Base-by-base conservation (phyloP, 169 alveolate species). In the Plasmodium chabaudi region DNA sequence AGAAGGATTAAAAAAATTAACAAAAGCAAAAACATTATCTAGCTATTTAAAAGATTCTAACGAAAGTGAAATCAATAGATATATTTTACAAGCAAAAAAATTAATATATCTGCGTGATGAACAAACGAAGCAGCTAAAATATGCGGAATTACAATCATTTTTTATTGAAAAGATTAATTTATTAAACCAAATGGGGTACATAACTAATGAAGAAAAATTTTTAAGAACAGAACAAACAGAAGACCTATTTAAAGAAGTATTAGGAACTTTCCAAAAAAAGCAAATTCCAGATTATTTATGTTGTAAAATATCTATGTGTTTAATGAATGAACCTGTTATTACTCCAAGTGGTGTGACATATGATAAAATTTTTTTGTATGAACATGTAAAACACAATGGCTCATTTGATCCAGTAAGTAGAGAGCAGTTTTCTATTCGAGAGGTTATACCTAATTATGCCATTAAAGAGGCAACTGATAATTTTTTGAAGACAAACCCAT, bases 271-370 rank as follows among this genome's bases (percentile, higher is more conserved):
- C 34, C 77, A 88, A 34, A 93, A 90, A 25, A 92, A 93, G 46
- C 92, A 94, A 34, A 61, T 93, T 17, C 97, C 97, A 7, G 93
- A 87, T 75, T 92, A 93, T 75, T 92, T 95, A n/a, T 94, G 96
- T 63, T 95, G 97, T 87, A 95, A 87, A 67, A 95, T 95, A 9
- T 95, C 97, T n/a, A 95, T 95, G 97, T 93, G 96, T 27, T 46
- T 95, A 69, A 95, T 95, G 97, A 93, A 92, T 68, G 97, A 95
- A 53, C 97, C 97, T 4, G 97, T 95, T 7, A 88, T 95, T 10
- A 87, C 97, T 4, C 95, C 96, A 34, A 95, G 97, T 79, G 97
- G 97, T 27, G 88, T 93, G 84, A 95, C 97, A 0, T 95, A 95
- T 84, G 97, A 95, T 71, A 82, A 94, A 39, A 82, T 87, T 64